These are phyloP conservation scores for Arthrobotrys conoides DNA, from an alignment of 2,329 filamentous ascomycete genomes.

Conservation along the genomic window DNA sequence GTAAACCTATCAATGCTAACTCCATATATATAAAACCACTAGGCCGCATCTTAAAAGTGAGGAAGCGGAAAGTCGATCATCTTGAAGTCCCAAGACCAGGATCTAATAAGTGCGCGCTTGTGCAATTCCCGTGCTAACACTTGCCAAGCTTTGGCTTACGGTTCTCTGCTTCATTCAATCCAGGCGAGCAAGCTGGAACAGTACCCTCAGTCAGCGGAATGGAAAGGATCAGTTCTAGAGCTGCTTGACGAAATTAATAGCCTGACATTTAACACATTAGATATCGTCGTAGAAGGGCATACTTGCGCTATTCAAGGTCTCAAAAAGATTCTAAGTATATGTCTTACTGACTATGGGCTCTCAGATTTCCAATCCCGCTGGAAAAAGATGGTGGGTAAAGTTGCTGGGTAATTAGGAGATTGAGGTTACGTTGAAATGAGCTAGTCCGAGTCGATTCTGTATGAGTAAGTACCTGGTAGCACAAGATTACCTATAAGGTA, in stretches of 20 bases:
- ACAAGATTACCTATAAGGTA: too few species aligned
- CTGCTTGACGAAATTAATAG: background rate
- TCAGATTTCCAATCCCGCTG: too few species aligned
- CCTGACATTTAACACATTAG: background rate
- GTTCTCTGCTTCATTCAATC: background rate
- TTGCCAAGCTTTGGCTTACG: slow-evolving; percentile 7
- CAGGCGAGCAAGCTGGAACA: background rate
- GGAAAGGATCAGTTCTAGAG: background rate
- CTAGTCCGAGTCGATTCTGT: too few species aligned
- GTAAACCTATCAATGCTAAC: too few species aligned
- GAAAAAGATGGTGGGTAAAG: too few species aligned
- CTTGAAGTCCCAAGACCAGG: too few species aligned
- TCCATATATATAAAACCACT: too few species aligned
- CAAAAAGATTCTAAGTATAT: background rate
- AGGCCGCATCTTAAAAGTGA: background rate
- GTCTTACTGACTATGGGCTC: too few species aligned
- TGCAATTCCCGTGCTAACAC: background rate
- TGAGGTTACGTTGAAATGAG: too few species aligned
- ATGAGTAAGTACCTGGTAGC: too few species aligned
- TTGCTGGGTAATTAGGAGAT: too few species aligned
- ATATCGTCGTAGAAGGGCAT: background rate
- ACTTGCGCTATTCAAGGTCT: background rate
- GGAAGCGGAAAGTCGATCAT: background rate
- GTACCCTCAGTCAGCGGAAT: background rate
- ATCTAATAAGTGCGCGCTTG: too few species aligned